Evolutionary conservation across 352 stramenopile genomes (phyloP), one percentile per base, ranked within the genome.

Genomic region (Pythium brachiatum): DNA sequence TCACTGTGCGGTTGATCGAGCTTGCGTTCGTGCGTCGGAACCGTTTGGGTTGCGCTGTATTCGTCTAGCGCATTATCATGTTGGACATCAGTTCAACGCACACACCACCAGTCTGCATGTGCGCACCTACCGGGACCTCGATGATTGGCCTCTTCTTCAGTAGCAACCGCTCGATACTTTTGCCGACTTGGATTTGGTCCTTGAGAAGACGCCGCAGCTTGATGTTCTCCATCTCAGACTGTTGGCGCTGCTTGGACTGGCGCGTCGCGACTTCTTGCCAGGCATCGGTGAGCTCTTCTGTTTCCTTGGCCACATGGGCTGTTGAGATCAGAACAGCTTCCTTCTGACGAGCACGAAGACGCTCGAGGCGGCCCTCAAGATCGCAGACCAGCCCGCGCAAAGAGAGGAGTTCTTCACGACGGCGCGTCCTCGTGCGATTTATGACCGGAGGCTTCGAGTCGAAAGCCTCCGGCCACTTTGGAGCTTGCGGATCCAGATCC

Each of bases 131-230:
- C n/a, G n/a, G n/a, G n/a, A n/a, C 34, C 2, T 41, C 34, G 34
- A 41, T 41, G 5, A 3, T 41, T 18, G 46, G 51, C 13, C 57
- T 46, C 13, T 63, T 63, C 43, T 46, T 48, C 5, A 23, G 56
- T 23, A 66, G 52, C 1, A 66, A 20, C 2, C 52, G 51, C 21
- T 66, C 60, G 21, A 66, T 29, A 8, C 51, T 15, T 32, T 60
- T 66, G 25, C 46, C 60, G 8, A 66, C 38, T 57, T 57, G 51
- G 50, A 66, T 66, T 27, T 66, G 47, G n/a, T 60, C 60, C n/a
- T 66, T 38, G 1, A 66, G 51, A 15, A 66, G 7, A 9, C 21
- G 16, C 21, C 52, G 50, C 8, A 66, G 60, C 43, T 51, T 55
- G 27, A 53, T 39, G 31, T 66, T 66, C 32, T 66, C 52, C 18